Evolutionary conservation across 129 eudicot species (phyloP).

Genomic region (Arctium minus): DNA sequence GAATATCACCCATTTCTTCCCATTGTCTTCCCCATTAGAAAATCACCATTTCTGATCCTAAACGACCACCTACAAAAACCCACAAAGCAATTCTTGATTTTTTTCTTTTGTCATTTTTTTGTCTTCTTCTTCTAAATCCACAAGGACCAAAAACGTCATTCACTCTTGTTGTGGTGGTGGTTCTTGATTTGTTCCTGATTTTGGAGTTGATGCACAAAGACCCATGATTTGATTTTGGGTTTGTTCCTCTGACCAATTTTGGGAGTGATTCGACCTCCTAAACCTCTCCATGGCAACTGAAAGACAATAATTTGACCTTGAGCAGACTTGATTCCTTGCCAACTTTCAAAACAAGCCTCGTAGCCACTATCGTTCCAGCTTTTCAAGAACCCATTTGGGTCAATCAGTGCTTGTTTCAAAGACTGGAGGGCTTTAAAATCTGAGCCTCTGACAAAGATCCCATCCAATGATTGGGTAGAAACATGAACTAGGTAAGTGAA

Average conservation of each 20-base stretch:
- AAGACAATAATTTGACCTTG: conserved; percentile 89
- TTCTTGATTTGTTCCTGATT: too few species aligned
- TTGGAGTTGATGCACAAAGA: too few species aligned
- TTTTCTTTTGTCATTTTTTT: too few species aligned
- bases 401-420: conserved; percentile 26
- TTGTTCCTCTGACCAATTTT: conserved; percentile 73
- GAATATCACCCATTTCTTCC: too few species aligned
- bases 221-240: too few species aligned
- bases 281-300: conserved; percentile 82
- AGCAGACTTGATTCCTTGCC: conserved; percentile 64
- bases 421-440: conserved; percentile 63
- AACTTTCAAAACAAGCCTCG: conserved; percentile 39
- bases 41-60: too few species aligned
- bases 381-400: conserved; percentile 38
- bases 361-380: conserved; percentile 40
- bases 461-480: conserved; percentile 28
- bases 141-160: too few species aligned
- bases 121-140: too few species aligned
- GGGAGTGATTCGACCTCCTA: conserved; percentile 60
- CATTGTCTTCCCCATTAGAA: too few species aligned
- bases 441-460: conserved; percentile 36
- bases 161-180: too few species aligned
- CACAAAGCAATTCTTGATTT: too few species aligned
- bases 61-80: too few species aligned
- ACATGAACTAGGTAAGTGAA: conserved; percentile 7